Base-by-base conservation (phyloP, 2,329 filamentous ascomycete genomes). In the Botrytis tulipae region DNA sequence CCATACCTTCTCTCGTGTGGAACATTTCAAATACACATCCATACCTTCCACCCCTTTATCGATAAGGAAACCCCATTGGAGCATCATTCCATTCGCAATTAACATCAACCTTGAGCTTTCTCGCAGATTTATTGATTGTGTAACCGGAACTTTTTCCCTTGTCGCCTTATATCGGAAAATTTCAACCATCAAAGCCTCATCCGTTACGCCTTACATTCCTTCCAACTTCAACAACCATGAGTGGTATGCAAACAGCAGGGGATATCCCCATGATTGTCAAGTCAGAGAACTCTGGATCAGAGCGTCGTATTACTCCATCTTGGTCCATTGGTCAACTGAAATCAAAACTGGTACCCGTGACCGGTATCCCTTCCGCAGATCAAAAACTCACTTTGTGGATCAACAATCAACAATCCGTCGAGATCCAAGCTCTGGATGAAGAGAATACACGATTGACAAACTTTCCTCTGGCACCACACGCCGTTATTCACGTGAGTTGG, bases 251-350 rank as follows among this genome's bases (percentile, higher is more conserved):
- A 16, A 69, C 73, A 60, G 29, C 61, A 62, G 60, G 90, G 71
- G 93, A 96, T 82, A 87, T 96, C 73, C 91, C 93, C 77, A 87
- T 96, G 79, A 87, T 91, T 76, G 89, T 96, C 80, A 88, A 88
- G 75, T 95, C 93, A 70, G 91, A 93, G 75, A 93, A 92, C 82
- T 87, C 92, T 66, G 89, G 91, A 67, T 95, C 94, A 70, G 96
- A 99, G 84, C 92, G 95, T 75, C 93, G 96, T 78, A 90, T 98
- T 82, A 95, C 93, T 40, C 95, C 95, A 22, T 92, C 95, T 78
- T 99, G 96, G 96, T 92, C 91, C 75, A 92, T 99, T 80, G 86
- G 88, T 72, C 91, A 93, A 79, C 87, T 98, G 79, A 97, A 95
- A 84, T 84, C 87, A 71, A 97, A 96, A 83, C 90, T 99, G 70